These are phyloP conservation scores for Fusarium austroafricanum DNA, from an alignment of 2,329 filamentous ascomycete species.

Conservation along the genomic window DNA sequence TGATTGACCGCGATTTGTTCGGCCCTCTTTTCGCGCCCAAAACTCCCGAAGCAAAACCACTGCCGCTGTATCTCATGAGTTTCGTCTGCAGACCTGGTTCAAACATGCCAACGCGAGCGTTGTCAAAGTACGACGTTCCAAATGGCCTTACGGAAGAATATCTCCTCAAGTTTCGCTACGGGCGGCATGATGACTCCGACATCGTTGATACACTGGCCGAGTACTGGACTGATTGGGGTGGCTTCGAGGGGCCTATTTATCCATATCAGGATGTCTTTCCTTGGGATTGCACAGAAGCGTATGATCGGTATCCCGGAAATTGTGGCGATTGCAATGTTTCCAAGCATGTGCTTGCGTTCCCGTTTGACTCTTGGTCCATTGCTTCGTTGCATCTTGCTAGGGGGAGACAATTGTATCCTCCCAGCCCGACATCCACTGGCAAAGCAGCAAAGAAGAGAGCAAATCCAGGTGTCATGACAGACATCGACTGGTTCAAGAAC, in stretches of 20 bases:
- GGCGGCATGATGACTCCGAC: slow-evolving; percentile 54
- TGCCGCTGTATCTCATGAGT: slow-evolving; percentile 53
- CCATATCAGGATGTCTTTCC: slow-evolving; percentile 56
- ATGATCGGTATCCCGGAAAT: slow-evolving; percentile 48
- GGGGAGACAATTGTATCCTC: slow-evolving; percentile 50
- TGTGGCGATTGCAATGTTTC: slow-evolving; percentile 56
- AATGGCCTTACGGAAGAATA: slow-evolving; percentile 56
- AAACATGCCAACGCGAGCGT: slow-evolving; percentile 37
- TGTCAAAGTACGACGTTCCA: slow-evolving; percentile 52
- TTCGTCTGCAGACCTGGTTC: slow-evolving; percentile 50
- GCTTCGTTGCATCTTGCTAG: slow-evolving; percentile 52
- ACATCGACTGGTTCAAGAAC: slow-evolving; percentile 50
- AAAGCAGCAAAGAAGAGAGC: neutral
- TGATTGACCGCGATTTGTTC: slow-evolving; percentile 49
- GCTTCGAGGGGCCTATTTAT: slow-evolving; percentile 53
- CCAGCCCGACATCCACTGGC: accelerated
- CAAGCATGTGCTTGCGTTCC: slow-evolving; percentile 58
- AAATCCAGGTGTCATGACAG: slow-evolving; percentile 28
- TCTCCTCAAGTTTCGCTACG: slow-evolving; percentile 52
- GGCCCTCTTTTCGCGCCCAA: slow-evolving; percentile 42
- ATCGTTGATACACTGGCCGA: slow-evolving; percentile 55
- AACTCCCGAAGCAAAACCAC: neutral
- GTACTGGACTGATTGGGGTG: slow-evolving; percentile 59
- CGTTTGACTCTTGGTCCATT: slow-evolving; percentile 58
- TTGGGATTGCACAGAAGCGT: slow-evolving; percentile 60